These are phyloP conservation scores for Pleurotus pulmonarius DNA, from an alignment of 768 basidiomycete species.

Conservation along the genomic window DNA sequence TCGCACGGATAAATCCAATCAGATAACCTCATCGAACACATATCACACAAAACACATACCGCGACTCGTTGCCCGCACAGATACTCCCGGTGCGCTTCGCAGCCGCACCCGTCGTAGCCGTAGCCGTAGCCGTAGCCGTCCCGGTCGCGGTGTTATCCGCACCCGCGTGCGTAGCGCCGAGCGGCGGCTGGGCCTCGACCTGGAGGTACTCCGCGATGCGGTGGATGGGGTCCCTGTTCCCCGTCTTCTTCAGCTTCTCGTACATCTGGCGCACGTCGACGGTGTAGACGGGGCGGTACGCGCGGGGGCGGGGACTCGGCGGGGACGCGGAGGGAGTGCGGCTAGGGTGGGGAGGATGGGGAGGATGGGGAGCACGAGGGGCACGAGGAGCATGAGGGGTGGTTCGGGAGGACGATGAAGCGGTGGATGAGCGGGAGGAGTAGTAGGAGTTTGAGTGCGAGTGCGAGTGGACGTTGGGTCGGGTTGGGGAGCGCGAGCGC, in stretches of 20 bases:
- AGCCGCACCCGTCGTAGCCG: too few relatives aligned
- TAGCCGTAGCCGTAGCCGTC: too few relatives aligned
- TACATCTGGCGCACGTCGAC: conserved; percentile 3
- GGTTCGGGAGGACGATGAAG: neutral
- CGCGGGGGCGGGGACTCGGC: neutral
- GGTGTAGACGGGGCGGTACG: neutral
- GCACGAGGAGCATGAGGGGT: too few relatives aligned
- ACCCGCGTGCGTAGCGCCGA: neutral
- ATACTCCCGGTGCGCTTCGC: neutral
- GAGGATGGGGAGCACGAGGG: neutral
- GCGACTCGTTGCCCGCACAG: neutral
- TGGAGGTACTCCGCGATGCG: neutral
- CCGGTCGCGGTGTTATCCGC: too few relatives aligned
- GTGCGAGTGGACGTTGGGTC: neutral
- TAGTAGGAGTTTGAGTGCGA: neutral
- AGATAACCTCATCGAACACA: too few relatives aligned
- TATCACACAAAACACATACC: neutral
- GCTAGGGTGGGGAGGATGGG: too few relatives aligned
- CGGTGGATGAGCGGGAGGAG: neutral
- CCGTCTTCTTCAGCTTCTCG: neutral
- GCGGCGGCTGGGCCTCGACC: neutral
- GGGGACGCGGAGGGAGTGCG: too few relatives aligned
- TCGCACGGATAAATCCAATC: neutral
- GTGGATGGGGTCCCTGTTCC: neutral
- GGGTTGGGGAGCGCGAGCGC: neutral